phyloP scores from a whole-genome alignment of 306 rosid species.

The Dicorynia guianensis region DNA sequence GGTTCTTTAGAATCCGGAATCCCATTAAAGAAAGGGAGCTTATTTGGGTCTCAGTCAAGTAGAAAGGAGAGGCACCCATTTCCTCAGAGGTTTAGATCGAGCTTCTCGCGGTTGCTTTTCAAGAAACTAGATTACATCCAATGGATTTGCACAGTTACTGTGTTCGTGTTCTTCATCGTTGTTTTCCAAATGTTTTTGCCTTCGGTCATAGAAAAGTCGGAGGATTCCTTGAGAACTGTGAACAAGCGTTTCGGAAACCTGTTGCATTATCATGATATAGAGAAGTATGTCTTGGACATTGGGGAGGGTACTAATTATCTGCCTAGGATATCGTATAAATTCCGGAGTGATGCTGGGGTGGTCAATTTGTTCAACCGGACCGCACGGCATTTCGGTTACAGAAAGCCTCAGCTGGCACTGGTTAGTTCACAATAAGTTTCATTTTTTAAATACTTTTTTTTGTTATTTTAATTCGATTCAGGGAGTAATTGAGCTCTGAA shows the following conservation, averaged over 20 bases:
- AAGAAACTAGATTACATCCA: slow-evolving; percentile 88
- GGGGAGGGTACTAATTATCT: slow-evolving; percentile 74
- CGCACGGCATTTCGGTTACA: slow-evolving; percentile 60
- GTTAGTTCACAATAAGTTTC: slow-evolving; percentile 52
- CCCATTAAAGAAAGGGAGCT: slow-evolving; percentile 75
- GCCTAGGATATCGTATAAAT: slow-evolving; percentile 76
- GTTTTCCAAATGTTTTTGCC: slow-evolving; percentile 90
- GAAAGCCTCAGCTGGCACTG: slow-evolving; percentile 91
- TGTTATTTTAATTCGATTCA: background rate
- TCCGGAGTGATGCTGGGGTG: slow-evolving; percentile 54
- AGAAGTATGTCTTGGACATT: slow-evolving; percentile 66
- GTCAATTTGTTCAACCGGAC: slow-evolving; percentile 54
- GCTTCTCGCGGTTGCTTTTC: slow-evolving; percentile 76
- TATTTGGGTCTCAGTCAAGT: slow-evolving; percentile 55
- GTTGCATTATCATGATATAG: slow-evolving; percentile 52
- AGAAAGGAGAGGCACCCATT: slow-evolving; percentile 68
- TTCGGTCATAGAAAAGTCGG: slow-evolving; percentile 69
- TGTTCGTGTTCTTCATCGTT: slow-evolving; percentile 79
- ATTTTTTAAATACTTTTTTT: background rate
- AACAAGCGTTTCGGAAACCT: slow-evolving; percentile 53
- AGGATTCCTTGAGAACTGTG: slow-evolving; percentile 45
- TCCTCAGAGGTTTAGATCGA: slow-evolving; percentile 86
- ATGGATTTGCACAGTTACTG: slow-evolving; percentile 90
- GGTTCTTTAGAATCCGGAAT: slow-evolving; percentile 82
- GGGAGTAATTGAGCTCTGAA: background rate